Evolutionary conservation across 2,329 filamentous ascomycete species (phyloP), one percentile per base, ranked within the genome.

Genomic region (Colletotrichum liriopes): DNA sequence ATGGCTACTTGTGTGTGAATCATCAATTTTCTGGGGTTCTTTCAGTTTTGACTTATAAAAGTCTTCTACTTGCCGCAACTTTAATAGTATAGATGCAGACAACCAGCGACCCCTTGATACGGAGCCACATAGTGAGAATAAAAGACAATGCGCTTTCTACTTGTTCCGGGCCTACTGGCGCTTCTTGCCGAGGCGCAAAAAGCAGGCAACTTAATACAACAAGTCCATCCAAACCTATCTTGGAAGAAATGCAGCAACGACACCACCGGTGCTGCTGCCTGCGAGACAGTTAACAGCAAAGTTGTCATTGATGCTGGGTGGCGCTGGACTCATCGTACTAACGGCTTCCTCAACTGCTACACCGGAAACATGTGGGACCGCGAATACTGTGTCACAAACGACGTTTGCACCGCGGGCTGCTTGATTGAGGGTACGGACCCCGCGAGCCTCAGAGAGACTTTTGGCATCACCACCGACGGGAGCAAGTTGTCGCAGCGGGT

Each of bases 401-500:
- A 77, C 43, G 78, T 80, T 23, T 87, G 85, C 72, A 83, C 84
- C 4, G 20, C 51, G 11, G 85, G 84, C 74, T 87, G 86, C 76
- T 81, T 81, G 14, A 71, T 87, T 32, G 86, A 87, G 73, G 86
- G 86, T 64, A 84, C 83, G 18, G 80, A 85, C 75, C 86, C 87
- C 75, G 64, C 73, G 35, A 78, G 69, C 14, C 18, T n/a, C 12
- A 37, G 2, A 16, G 54, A 56, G 6, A 84, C 83, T 11, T 85
- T 87, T 71, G 86, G 88, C 75, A 85, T 86, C 73, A 83, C 81
- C 11, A 82, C 87, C 51, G 81, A 78, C 72, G 84, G 83, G 73
- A 82, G 84, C 75, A 80, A 84, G 18, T 79, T 90, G 59, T 86
- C 82, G 26, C 81, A 89, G 70, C 86, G 84, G 77, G 87, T 89